Conservation (phyloP, 352 stramenopile species). For the Hyaloperonospora brassicae region DNA sequence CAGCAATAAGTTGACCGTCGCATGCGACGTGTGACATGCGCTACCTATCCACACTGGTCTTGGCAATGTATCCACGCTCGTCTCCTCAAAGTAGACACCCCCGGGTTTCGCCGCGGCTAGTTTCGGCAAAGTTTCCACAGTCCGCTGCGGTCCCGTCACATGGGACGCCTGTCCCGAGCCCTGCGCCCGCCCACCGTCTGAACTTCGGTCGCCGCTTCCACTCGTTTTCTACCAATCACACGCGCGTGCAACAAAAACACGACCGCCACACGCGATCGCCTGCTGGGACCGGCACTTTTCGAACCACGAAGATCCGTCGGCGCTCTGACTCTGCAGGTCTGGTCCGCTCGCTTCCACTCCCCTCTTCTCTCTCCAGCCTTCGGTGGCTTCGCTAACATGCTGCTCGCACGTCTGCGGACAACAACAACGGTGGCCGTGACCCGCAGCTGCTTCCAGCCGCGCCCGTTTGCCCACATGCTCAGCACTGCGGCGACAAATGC, state of each 20-base stretch:
- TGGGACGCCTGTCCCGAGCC: neutral
- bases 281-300: too few relatives aligned
- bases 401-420: conserved; percentile 36
- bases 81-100: too few relatives aligned
- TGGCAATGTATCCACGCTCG: too few relatives aligned
- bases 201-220: conserved; percentile 2
- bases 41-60: too few relatives aligned
- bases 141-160: neutral
- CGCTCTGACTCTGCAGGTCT: conserved; percentile 11
- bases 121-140: too few relatives aligned
- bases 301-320: conserved; percentile 4
- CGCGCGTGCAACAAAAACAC: too few relatives aligned
- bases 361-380: conserved; percentile 4
- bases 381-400: conserved; percentile 29
- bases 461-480: conserved; percentile 35
- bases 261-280: too few relatives aligned
- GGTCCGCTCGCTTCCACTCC: conserved; percentile 8
- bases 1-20: conserved; percentile 1
- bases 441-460: conserved; percentile 17
- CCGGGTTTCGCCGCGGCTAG: too few relatives aligned
- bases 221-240: conserved; percentile 9
- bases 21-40: too few relatives aligned
- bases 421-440: conserved; percentile 6
- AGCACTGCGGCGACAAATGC: conserved; percentile 24
- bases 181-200: too few relatives aligned